Base-by-base conservation (phyloP, 2,329 filamentous ascomycete species). In the Aspergillus ochraceus region DNA sequence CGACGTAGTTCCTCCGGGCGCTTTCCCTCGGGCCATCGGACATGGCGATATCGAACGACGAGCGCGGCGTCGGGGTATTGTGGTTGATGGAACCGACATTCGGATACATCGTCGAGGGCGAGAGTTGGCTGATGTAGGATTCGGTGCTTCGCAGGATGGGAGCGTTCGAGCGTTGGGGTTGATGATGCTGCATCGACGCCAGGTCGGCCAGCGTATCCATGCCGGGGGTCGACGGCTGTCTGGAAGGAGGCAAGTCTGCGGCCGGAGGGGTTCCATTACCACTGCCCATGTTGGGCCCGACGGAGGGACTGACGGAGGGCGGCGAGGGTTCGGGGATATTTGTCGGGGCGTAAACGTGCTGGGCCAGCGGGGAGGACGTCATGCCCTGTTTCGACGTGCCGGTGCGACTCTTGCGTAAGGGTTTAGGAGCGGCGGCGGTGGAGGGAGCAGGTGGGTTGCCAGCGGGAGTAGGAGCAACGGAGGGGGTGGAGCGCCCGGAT, bases 161-260 rank as follows among this genome's bases (percentile, higher is more conserved):
- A 26, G 76, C 70, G 55, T 72, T 79, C 46, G 73, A 70, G 30
- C 75, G 74, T 57, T 76, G 72, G 8, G 76, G 74, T 58, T 80
- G 77, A 55, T 79, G 79, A 57, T 77, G 77, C 67, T 81, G 79
- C 73, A 80, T 78, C 14, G 78, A 77, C 42, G 79, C 79, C 30
- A 80, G 68, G 61, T 82, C 80, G 29, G 79, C 79, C 56, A 81
- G 67, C n/a, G 77, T 77, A 62, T 81, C 80, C 73, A 82, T 80
- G n/a, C 77, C 79, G 2, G 77, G 74, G 4, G 79, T 80, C 12
- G 80, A 79, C 2, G 76, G 71, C 45, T 78, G 75, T 62, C 77
- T 71, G 22, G 73, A 68, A n/a, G 73, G 66, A 49, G 70, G 69
- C 36, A 72, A 67, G 8, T 76, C 72, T 45, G 68, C 66, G 19